Percentiles rank a stretch among this genome's conserved stretches.
Conservation (phyloP, 139 green algal genomes). For the Coelastrella sp. region DNA sequence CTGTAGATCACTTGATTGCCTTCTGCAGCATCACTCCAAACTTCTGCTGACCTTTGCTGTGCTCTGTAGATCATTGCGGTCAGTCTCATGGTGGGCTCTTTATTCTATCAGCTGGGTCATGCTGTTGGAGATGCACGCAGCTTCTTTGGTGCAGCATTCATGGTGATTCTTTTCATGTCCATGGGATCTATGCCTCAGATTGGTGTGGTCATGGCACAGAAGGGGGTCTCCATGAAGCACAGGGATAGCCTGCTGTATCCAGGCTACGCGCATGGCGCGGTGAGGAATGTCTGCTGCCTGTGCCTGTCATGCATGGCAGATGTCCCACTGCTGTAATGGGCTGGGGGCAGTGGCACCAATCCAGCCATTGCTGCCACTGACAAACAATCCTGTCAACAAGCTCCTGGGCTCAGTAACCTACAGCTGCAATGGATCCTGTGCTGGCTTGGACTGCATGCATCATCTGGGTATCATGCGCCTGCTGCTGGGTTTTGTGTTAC, state of each 20-base stretch:
- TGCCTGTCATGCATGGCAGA: too few species aligned
- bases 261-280: constrained; percentile 57
- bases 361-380: too few species aligned
- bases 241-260: constrained; percentile 76
- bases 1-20: background rate
- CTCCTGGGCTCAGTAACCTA: too few species aligned
- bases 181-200: constrained; percentile 68
- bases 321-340: too few species aligned
- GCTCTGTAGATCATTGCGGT: constrained; percentile 55
- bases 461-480: background rate
- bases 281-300: background rate
- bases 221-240: constrained; percentile 81
- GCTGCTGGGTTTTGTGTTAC: background rate
- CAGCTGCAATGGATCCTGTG: too few species aligned
- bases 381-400: too few species aligned
- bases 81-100: constrained; percentile 62
- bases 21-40: background rate
- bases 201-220: constrained; percentile 60
- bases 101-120: constrained; percentile 58
- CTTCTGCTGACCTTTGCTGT: background rate
- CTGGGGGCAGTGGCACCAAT: too few species aligned
- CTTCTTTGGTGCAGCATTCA: constrained; percentile 64
- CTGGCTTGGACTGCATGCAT: background rate
- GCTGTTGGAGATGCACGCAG: constrained; percentile 52
- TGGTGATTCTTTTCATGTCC: constrained; percentile 70